Base-by-base conservation (phyloP, 352 stramenopile genomes). In the Phytophthora tentaculata region DNA sequence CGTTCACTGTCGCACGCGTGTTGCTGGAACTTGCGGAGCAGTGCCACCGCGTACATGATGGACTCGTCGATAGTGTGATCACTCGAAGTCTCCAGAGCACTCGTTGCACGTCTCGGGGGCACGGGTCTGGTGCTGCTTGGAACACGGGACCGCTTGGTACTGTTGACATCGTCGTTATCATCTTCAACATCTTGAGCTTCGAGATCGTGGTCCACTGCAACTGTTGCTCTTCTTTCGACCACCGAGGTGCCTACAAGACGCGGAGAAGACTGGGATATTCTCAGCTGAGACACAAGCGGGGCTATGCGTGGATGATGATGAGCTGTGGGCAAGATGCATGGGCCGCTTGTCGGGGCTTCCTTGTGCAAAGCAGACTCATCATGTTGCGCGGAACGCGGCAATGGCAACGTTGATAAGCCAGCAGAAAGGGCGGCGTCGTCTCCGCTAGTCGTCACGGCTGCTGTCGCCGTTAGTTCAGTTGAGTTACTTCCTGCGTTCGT, bases 11-110 rank as follows among this genome's bases (percentile, higher is more conserved):
- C 61, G 10, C 71, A 60, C 2, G 66, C 72, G 17, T 80, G 61
- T 28, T 88, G 74, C 54, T 92, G 82, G 17, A 90, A 68, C 61
- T 76, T 78, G 10, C 77, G 81, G 35, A 92, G 77, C 53, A 91
- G 58, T 17, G 79, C 69, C 14, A 92, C 71, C 1, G 82, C 81
- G 50, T 86, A 67, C 47, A 89, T 81, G 53, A 92, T 79, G 14
- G 81, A 75, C 22, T 81, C 76, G 56, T 86, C 71, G 39, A 55
- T 74, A 2, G 63, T 74, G 52, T 71, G 45, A 58, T 79, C 68
- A n/a, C 56, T 70, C 14, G 67, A 62, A 12, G 45, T 61, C n/a
- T 69, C 59, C 16, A 62, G 39, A n/a, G 57, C 52, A 61, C 22
- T 76, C 49, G 44, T 69, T 19, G 55, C 69, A 44, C 59, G 58